Percentiles rank a stretch among this genome's conserved stretches.
These are phyloP conservation scores for Volutella citrinella DNA, from an alignment of 2,329 filamentous ascomycete genomes.

Conservation along the genomic window DNA sequence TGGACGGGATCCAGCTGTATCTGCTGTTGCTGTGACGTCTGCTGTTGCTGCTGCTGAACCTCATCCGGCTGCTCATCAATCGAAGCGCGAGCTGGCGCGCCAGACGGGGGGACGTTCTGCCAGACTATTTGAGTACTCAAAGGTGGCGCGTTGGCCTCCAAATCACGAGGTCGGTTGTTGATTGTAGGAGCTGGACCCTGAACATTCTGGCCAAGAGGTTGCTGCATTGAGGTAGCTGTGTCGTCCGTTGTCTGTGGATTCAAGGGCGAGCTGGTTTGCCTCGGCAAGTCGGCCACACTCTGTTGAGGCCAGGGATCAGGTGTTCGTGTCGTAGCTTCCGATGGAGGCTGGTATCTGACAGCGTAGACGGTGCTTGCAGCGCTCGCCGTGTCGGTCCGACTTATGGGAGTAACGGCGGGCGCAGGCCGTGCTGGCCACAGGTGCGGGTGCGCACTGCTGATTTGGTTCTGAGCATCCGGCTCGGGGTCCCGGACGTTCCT, in stretches of 20 bases:
- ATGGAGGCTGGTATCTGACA: constrained; percentile 57
- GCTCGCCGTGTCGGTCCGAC: constrained; percentile 60
- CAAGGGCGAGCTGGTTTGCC: too few relatives aligned
- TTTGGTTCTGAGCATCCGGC: too few relatives aligned
- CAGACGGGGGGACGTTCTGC: too few relatives aligned
- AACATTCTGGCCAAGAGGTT: too few relatives aligned
- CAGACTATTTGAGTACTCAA: too few relatives aligned
- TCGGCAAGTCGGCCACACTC: too few relatives aligned
- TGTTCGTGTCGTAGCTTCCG: constrained; percentile 48
- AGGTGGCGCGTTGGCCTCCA: too few relatives aligned
- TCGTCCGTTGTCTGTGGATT: too few relatives aligned
- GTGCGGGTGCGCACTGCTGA: too few relatives aligned
- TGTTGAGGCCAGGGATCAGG: constrained; percentile 36
- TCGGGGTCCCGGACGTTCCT: constrained; percentile 15
- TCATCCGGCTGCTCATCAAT: not conserved
- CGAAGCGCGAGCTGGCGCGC: not conserved
- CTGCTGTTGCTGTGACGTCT: constrained; percentile 6
- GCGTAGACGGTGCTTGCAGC: constrained; percentile 64
- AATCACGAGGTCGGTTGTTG: too few relatives aligned
- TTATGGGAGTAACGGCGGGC: constrained; percentile 54
- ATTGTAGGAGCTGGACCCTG: too few relatives aligned
- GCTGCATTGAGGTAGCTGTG: too few relatives aligned
- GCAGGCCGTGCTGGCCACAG: constrained; percentile 55
- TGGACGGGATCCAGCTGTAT: constrained; percentile 1
- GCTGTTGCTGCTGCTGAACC: constrained; percentile 6